Evolutionary conservation across 2,329 filamentous ascomycete species (phyloP).

Genomic region (Penicillium sp.): DNA sequence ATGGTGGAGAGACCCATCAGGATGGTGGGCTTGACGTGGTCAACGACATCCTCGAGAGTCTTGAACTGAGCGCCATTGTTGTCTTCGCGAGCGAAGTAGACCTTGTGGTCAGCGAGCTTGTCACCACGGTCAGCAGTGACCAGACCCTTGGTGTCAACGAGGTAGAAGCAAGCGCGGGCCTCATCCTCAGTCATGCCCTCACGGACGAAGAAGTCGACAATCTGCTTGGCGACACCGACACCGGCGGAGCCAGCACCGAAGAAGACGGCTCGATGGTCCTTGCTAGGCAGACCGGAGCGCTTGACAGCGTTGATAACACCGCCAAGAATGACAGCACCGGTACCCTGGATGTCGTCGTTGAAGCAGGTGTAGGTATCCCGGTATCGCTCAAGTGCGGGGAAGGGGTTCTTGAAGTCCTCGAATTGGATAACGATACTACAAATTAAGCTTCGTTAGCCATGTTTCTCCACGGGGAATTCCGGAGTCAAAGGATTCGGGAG

Average conservation of each 20-base stretch:
- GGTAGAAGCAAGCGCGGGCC: constrained; percentile 90
- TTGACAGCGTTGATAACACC: constrained; percentile 78
- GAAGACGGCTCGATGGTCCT: constrained; percentile 93
- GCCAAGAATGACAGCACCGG: constrained; percentile 88
- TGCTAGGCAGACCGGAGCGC: constrained; percentile 77
- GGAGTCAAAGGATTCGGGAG: constrained; percentile 56
- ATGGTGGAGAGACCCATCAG: constrained; percentile 93
- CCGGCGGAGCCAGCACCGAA: constrained; percentile 94
- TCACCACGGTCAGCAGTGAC: constrained; percentile 92
- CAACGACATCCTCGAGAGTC: constrained; percentile 85
- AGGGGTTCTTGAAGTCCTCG: constrained; percentile 97
- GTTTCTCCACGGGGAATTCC: constrained; percentile 1
- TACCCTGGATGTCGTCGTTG: constrained; percentile 98
- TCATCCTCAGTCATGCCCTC: constrained; percentile 85
- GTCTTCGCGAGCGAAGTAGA: constrained; percentile 66
- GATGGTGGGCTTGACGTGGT: constrained; percentile 92
- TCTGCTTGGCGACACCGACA: constrained; percentile 96
- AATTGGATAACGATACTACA: constrained; percentile 78
- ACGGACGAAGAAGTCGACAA: constrained; percentile 94
- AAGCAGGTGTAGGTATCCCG: constrained; percentile 89
- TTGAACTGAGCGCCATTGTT: constrained; percentile 68
- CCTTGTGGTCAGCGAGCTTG: constrained; percentile 84
- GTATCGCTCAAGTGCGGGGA: constrained; percentile 89
- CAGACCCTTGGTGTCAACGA: constrained; percentile 94
- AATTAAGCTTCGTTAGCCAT: constrained; percentile 5